Base-by-base conservation (phyloP, 371 early-diverging fungal genomes). In the Choanephora cucurbitarum region DNA sequence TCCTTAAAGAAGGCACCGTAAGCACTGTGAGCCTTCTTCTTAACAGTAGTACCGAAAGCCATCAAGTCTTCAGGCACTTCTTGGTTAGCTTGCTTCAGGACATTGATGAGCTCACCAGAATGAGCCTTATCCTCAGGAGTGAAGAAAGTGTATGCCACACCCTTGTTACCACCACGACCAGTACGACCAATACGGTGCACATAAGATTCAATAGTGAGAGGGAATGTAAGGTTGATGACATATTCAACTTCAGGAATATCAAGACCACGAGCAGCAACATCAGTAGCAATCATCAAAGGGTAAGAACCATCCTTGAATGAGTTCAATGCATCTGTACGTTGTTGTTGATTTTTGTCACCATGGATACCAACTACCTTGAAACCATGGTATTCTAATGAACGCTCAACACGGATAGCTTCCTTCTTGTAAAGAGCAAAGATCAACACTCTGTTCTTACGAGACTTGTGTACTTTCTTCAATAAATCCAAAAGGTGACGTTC, bases 201-300 rank as follows among this genome's bases (percentile, higher is more conserved):
- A 34, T 79, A 97, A 59, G 93, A 92, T 66, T 98, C 98, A 52
- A 94, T 92, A 45, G 94, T 95, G 61, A 92, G 77, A 9, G 99
- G 99, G 79, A 99, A 96, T 37, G 97, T 97, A 62, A 92, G 86
- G 77, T 99, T 99, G 75, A 99, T 92, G 13, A 99, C 99, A 66
- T 93, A 90, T 58, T 93, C 92, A n/a, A 99, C 93, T 55, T 94
- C 89, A 33, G 97, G 95, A 60, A 99, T 92, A 79, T 98, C 98
- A 60, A 99, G 81, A 53, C 99, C 99, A 70, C 98, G 87, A 43
- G 96, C 91, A 49, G 93, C 96, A 43, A 97, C 96, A 76, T 95
- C 96, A 0, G 98, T 98, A 9, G 95, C 95, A 54, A 96, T 83
- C 78, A 96, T 82, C 22, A 95, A 66, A 10, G 90, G 92, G 17